Percentiles rank a stretch among this genome's conserved stretches.
Evolutionary conservation across 192 early-diverging fungal genomes (phyloP).

Genomic region (Endogone sp.): DNA sequence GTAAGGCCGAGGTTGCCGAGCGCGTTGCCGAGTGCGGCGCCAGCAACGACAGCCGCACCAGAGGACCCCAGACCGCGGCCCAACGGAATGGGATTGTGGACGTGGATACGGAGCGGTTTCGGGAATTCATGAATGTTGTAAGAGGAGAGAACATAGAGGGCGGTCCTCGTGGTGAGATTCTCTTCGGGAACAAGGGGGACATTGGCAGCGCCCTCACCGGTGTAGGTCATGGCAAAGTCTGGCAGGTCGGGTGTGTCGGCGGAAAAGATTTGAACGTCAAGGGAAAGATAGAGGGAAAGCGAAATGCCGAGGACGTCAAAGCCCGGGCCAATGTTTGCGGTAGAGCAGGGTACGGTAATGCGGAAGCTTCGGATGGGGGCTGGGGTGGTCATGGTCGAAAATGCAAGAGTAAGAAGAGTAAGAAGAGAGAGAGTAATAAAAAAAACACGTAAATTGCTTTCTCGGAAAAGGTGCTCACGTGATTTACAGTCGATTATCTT

Average conservation of each 20-base stretch:
- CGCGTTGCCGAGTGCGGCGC: conserved; percentile 78
- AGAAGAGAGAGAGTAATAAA: too few relatives aligned
- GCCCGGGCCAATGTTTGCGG: conserved; percentile 98
- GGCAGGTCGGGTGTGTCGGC: conserved; percentile 4
- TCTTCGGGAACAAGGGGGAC: conserved; percentile 75
- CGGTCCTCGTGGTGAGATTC: conserved; percentile 92
- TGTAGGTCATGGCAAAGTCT: conserved; percentile 47
- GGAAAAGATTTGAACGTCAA: conserved; percentile 47
- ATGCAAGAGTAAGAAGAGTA: not conserved
- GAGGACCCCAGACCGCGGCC: conserved; percentile 97
- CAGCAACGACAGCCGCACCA: conserved; percentile 93
- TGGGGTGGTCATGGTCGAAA: not conserved
- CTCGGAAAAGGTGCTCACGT: too few relatives aligned
- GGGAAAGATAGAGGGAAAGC: conserved; percentile 80
- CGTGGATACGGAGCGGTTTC: conserved; percentile 59
- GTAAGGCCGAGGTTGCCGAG: conserved; percentile 63
- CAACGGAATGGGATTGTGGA: conserved; percentile 91
- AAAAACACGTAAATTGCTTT: too few relatives aligned
- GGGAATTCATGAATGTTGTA: conserved; percentile 62
- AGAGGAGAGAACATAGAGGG: conserved; percentile 81
- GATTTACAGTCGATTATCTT: too few relatives aligned
- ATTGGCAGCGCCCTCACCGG: conserved; percentile 63
- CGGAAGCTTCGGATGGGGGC: conserved; percentile 31
- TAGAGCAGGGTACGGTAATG: conserved; percentile 89
- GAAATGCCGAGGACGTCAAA: conserved; percentile 94